Evolutionary conservation across 2,329 filamentous ascomycete species (phyloP).

Genomic region (Westerdykella aurantiaca): DNA sequence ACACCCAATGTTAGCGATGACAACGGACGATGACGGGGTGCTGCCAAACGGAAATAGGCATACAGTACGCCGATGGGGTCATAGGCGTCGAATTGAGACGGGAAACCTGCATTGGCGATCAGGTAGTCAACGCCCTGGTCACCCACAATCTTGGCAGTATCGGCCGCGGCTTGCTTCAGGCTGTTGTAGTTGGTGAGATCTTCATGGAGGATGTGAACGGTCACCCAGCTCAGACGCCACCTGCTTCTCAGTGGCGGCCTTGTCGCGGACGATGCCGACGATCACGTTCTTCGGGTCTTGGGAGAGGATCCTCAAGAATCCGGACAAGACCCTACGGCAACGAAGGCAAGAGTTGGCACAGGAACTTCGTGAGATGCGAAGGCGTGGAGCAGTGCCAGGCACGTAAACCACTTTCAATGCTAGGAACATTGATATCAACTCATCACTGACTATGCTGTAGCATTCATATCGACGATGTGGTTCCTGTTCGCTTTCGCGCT

Average conservation of each 20-base stretch:
- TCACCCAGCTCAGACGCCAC: conserved; percentile 38
- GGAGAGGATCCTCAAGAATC: conserved; percentile 22
- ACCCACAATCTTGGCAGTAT: conserved; percentile 29
- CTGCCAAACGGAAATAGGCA: too few relatives aligned
- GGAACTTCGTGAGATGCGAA: conserved; percentile 35
- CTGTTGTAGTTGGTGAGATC: conserved; percentile 32
- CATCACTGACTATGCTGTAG: conserved; percentile 5
- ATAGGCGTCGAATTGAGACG: conserved; percentile 17
- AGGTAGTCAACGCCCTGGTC: conserved; percentile 40
- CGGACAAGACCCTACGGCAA: conserved; percentile 17
- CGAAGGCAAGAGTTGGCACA: conserved; percentile 30
- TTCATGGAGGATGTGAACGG: conserved; percentile 37
- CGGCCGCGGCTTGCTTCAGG: conserved; percentile 32
- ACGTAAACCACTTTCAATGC: not conserved
- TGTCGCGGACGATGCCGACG: conserved; percentile 25
- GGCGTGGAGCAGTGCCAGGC: conserved; percentile 32
- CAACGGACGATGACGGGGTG: too few relatives aligned
- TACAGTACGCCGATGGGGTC: conserved; percentile 9
- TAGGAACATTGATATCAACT: not conserved
- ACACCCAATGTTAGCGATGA: too few relatives aligned
- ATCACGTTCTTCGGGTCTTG: too few relatives aligned
- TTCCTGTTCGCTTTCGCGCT: conserved; percentile 34
- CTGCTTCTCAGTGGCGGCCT: not conserved
- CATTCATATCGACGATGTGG: conserved; percentile 38
- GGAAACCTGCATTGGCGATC: conserved; percentile 38